These are phyloP conservation scores for Amanita rubescens DNA, from an alignment of 768 basidiomycete species.

Conservation along the genomic window DNA sequence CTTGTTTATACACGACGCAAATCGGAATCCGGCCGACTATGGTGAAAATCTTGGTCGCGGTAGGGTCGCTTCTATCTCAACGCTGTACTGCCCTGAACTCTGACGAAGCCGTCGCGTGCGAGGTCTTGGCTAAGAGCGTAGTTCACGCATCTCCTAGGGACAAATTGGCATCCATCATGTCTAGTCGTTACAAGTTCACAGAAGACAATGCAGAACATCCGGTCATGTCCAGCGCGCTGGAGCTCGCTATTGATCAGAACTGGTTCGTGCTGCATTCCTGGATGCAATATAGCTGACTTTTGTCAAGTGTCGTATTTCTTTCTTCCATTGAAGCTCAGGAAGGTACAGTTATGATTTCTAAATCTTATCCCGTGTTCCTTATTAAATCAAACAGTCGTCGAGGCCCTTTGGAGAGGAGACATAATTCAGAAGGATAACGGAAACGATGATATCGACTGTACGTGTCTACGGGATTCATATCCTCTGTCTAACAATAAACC, in stretches of 20 bases:
- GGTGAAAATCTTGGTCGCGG: constrained; percentile 82
- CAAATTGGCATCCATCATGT: constrained; percentile 63
- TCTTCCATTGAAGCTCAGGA: constrained; percentile 83
- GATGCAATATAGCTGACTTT: not conserved
- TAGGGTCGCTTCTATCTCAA: constrained; percentile 20
- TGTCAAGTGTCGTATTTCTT: constrained; percentile 65
- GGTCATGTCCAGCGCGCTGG: constrained; percentile 69
- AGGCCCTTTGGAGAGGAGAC: constrained; percentile 75
- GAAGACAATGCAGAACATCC: constrained; percentile 73
- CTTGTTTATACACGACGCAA: constrained; percentile 78
- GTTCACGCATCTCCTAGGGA: constrained; percentile 65
- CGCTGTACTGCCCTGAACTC: not conserved
- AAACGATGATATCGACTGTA: constrained; percentile 73
- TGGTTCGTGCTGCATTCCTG: constrained; percentile 40
- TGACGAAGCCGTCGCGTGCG: constrained; percentile 64
- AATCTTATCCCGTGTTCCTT: too few species aligned
- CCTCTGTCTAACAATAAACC: not conserved
- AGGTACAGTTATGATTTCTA: constrained; percentile 34
- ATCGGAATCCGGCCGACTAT: constrained; percentile 76
- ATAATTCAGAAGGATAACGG: constrained; percentile 74
- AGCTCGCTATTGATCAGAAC: constrained; percentile 88
- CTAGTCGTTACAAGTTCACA: constrained; percentile 63
- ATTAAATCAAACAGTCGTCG: constrained; percentile 59
- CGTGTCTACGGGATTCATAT: constrained; percentile 13
- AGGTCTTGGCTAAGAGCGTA: constrained; percentile 75